Evolutionary conservation across 345 rosid species (phyloP).

Genomic region (Laguncularia racemosa): DNA sequence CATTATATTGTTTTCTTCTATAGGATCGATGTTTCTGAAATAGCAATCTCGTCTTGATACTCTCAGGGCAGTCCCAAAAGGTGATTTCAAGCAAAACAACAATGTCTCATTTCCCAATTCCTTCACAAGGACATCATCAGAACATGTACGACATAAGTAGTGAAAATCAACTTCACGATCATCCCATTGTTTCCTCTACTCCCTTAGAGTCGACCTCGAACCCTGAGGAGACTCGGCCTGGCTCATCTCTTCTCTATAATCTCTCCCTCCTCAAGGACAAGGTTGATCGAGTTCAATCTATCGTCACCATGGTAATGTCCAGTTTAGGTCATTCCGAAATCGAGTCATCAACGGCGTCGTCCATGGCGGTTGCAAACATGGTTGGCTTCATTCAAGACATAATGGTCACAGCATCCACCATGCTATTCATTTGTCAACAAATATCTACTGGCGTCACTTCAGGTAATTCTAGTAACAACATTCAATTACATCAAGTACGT

Average conservation of each 20-base stretch:
- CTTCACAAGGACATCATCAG: conserved; percentile 10
- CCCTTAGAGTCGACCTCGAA: conserved; percentile 10
- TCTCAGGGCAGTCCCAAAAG: no score
- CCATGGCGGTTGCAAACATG: conserved; percentile 38
- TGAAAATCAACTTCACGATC: conserved; percentile 4
- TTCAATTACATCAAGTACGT: not conserved
- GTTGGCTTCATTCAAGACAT: conserved; percentile 53
- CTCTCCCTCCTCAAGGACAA: conserved; percentile 58
- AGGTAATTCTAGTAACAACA: conserved; percentile 6
- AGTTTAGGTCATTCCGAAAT: conserved; percentile 21
- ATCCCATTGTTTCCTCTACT: conserved; percentile 13
- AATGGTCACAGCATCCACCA: conserved; percentile 53
- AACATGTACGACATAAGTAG: conserved; percentile 7
- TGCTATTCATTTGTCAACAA: conserved; percentile 62
- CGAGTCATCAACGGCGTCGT: conserved; percentile 29
- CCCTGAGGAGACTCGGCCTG: conserved; percentile 13
- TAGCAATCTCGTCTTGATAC: no score
- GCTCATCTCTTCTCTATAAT: conserved; percentile 41
- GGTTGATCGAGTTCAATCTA: conserved; percentile 52
- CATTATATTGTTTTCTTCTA: no score
- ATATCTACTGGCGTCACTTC: conserved; percentile 10
- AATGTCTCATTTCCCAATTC: conserved; percentile 21
- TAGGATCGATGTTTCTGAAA: no score
- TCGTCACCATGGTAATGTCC: conserved; percentile 25
- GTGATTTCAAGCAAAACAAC: not conserved